Evolutionary conservation across 2,329 filamentous ascomycete species (phyloP).

Genomic region (Microdochium bolleyi): DNA sequence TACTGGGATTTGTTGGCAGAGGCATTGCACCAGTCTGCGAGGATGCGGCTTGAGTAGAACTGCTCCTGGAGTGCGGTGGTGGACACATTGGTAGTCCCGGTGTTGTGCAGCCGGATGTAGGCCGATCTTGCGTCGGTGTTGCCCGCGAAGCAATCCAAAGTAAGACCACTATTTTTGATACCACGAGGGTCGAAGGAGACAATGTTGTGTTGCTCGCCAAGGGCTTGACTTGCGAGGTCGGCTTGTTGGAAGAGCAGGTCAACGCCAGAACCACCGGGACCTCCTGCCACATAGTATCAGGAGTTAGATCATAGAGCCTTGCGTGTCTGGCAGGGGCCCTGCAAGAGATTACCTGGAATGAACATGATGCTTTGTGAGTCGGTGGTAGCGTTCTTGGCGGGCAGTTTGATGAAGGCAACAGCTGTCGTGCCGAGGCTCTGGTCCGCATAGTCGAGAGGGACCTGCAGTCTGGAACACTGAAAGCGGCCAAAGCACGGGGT

Average conservation of each 20-base stretch:
- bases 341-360: conserved; percentile 18
- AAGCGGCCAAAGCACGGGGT: conserved; percentile 21
- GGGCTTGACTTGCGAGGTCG: conserved; percentile 11
- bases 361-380: conserved; percentile 17
- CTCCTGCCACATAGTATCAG: too few species aligned
- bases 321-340: too few species aligned
- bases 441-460: conserved; percentile 20
- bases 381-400: conserved; percentile 19
- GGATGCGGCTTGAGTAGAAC: conserved; percentile 20
- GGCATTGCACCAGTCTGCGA: conserved; percentile 22
- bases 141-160: conserved; percentile 19
- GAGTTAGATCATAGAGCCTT: too few species aligned
- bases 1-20: conserved; percentile 15
- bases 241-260: conserved; percentile 18
- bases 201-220: conserved; percentile 31
- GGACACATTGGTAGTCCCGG: conserved; percentile 18
- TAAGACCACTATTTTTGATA: conserved; percentile 22
- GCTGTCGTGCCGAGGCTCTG: conserved; percentile 15
- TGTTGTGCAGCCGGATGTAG: conserved; percentile 15
- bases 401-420: conserved; percentile 19
- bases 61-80: conserved; percentile 17
- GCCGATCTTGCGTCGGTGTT: conserved; percentile 16
- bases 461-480: conserved; percentile 18
- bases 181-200: conserved; percentile 33
- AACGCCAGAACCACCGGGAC: conserved; percentile 26